These are phyloP conservation scores for Scortechinia acanthostroma DNA, from an alignment of 2,329 filamentous ascomycete genomes.

Conservation along the genomic window DNA sequence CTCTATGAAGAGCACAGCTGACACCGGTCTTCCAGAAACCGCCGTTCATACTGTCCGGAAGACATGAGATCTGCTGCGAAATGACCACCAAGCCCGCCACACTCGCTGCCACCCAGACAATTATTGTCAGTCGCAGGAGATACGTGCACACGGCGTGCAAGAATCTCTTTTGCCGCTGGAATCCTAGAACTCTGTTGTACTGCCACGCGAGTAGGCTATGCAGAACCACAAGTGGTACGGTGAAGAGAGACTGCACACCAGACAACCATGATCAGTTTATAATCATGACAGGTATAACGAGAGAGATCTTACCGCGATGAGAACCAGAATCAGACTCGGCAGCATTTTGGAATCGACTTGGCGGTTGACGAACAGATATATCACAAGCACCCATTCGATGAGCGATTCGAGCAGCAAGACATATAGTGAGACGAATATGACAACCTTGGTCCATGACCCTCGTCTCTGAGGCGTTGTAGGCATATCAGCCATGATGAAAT, in stretches of 20 bases:
- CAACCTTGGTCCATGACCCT: slow-evolving; percentile 20
- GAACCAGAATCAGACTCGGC: slow-evolving; percentile 20
- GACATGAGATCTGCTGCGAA: slow-evolving; percentile 21
- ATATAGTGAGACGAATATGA: slow-evolving; percentile 23
- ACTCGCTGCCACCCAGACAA: slow-evolving; percentile 24
- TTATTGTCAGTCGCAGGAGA: slow-evolving; percentile 19
- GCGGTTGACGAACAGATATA: slow-evolving; percentile 20
- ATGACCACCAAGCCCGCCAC: slow-evolving; percentile 23
- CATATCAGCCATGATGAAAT: too few relatives aligned
- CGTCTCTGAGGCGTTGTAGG: slow-evolving; percentile 5
- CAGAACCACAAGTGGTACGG: slow-evolving; percentile 20
- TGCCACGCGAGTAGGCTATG: slow-evolving; percentile 26
- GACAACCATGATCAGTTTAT: not conserved
- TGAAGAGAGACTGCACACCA: slow-evolving; percentile 18
- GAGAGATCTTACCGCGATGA: slow-evolving; percentile 19
- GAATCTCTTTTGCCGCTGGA: slow-evolving; percentile 5
- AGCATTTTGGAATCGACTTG: slow-evolving; percentile 26
- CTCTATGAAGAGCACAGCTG: slow-evolving; percentile 24
- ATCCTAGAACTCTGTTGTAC: slow-evolving; percentile 14
- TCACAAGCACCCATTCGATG: slow-evolving; percentile 19
- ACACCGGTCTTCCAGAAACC: slow-evolving; percentile 21
- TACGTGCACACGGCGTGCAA: slow-evolving; percentile 22
- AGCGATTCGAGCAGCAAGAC: slow-evolving; percentile 20
- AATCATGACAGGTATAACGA: not conserved
- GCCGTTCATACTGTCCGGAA: slow-evolving; percentile 12